These are phyloP conservation scores for Aspergillus ellipticus DNA, from an alignment of 495 filamentous ascomycete species.

Conservation along the genomic window DNA sequence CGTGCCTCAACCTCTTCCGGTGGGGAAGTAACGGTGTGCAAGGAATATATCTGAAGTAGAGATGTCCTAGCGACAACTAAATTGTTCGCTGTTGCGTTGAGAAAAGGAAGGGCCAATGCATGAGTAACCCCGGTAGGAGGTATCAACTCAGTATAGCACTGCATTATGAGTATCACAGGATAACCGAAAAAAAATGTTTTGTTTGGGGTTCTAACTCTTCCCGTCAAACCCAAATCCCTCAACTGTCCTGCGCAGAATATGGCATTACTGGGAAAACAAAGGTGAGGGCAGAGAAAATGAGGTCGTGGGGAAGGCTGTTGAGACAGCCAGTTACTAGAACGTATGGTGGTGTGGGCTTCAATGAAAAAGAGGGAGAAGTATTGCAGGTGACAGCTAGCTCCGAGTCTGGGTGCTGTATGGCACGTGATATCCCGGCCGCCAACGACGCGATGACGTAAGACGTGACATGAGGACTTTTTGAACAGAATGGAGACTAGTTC, in stretches of 20 bases:
- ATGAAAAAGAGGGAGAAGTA: too few species aligned
- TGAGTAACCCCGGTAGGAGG: constrained; percentile 91
- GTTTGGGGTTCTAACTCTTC: constrained; percentile 2
- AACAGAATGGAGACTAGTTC: not conserved
- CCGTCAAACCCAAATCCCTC: constrained; percentile 17
- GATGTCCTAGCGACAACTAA: constrained; percentile 86
- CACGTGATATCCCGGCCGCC: constrained; percentile 10
- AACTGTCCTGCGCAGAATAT: constrained; percentile 10
- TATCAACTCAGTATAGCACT: constrained; percentile 86
- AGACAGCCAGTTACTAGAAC: not conserved
- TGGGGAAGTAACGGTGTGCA: constrained; percentile 31
- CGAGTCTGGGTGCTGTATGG: not conserved
- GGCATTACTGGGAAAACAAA: constrained; percentile 12
- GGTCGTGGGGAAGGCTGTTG: not conserved
- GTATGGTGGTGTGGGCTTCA: not conserved
- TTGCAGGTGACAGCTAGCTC: too few species aligned
- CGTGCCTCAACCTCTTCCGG: constrained; percentile 42
- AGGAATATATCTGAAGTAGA: constrained; percentile 80
- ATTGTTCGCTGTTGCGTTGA: constrained; percentile 70
- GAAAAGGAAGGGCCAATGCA: constrained; percentile 74
- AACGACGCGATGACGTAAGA: constrained; percentile 22
- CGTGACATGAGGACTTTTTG: not conserved
- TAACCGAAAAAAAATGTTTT: not conserved
- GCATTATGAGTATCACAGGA: constrained; percentile 41
- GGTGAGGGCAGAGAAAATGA: not conserved